These are phyloP conservation scores for Saussurea involucrata DNA, from an alignment of 129 eudicot species.

Conservation along the genomic window DNA sequence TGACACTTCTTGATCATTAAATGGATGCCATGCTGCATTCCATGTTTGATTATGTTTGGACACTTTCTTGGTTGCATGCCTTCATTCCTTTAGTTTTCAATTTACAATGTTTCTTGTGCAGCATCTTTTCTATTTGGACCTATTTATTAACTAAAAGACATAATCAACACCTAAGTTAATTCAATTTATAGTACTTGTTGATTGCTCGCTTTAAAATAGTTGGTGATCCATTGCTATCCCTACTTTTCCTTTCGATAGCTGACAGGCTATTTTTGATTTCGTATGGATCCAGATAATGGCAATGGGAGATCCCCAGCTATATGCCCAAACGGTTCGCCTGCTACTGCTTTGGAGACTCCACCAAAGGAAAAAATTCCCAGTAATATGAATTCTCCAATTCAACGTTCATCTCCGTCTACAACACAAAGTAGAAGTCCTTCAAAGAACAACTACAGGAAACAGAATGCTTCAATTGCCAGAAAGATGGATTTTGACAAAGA, in stretches of 20 bases:
- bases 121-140: background rate
- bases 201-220: background rate
- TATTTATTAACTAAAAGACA: background rate
- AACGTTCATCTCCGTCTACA: slow-evolving; percentile 29
- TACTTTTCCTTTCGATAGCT: background rate
- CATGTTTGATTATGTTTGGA: slow-evolving; percentile 21
- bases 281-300: slow-evolving; percentile 28
- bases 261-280: background rate
- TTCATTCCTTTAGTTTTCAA: slow-evolving; percentile 4
- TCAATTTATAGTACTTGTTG: background rate
- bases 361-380: slow-evolving; percentile 40
- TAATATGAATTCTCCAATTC: slow-evolving; percentile 45
- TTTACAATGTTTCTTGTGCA: background rate
- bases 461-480: slow-evolving; percentile 23
- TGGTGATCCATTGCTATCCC: background rate
- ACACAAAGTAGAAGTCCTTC: slow-evolving; percentile 41
- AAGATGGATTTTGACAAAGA: slow-evolving; percentile 42
- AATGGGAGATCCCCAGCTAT: slow-evolving; percentile 23
- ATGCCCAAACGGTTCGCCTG: slow-evolving; percentile 19
- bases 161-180: background rate
- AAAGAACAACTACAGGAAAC: slow-evolving; percentile 36
- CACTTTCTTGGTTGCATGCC: slow-evolving; percentile 7
- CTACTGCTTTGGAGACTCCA: slow-evolving; percentile 36
- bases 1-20: slow-evolving; percentile 16
- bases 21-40: slow-evolving; percentile 12